Percentiles rank a stretch among this genome's conserved stretches.
Evolutionary conservation across 129 eudicot species (phyloP).

Genomic region (Centella asiatica): DNA sequence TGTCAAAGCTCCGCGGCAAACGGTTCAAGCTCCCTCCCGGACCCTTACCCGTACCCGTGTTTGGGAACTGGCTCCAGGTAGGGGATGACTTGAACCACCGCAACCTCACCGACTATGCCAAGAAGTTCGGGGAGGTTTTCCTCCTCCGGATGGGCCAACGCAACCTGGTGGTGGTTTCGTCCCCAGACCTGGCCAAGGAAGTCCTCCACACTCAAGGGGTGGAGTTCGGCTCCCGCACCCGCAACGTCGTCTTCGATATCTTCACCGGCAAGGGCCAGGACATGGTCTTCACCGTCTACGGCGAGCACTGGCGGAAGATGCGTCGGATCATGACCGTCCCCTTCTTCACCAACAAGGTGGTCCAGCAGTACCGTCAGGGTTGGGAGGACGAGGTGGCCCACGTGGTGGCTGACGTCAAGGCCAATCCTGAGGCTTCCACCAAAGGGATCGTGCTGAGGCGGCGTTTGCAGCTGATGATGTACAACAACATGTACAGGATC

Average conservation of each 20-base stretch:
- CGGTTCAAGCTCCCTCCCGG: slow-evolving; percentile 78
- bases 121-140: slow-evolving; percentile 50
- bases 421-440: slow-evolving; percentile 46
- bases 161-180: slow-evolving; percentile 32
- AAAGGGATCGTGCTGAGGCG: slow-evolving; percentile 60
- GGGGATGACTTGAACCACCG: slow-evolving; percentile 87
- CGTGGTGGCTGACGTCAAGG: slow-evolving; percentile 77
- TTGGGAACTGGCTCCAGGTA: slow-evolving; percentile 92
- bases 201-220: slow-evolving; percentile 65
- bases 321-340: slow-evolving; percentile 92
- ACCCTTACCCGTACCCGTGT: slow-evolving; percentile 69
- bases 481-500: slow-evolving; percentile 73
- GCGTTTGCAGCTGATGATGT: slow-evolving; percentile 81
- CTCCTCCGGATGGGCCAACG: slow-evolving; percentile 71
- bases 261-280: slow-evolving; percentile 93
- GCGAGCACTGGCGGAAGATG: slow-evolving; percentile 98
- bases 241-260: slow-evolving; percentile 88
- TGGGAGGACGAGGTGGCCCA: slow-evolving; percentile 79
- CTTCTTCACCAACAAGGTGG: slow-evolving; percentile 81
- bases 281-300: slow-evolving; percentile 81
- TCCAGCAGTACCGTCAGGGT: slow-evolving; percentile 60
- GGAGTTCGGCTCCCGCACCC: slow-evolving; percentile 85
- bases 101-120: slow-evolving; percentile 52
- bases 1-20: slow-evolving; percentile 68
- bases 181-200: slow-evolving; percentile 41